Conservation (phyloP, 306 rosid genomes). For the Sechiopsis laciniata region DNA sequence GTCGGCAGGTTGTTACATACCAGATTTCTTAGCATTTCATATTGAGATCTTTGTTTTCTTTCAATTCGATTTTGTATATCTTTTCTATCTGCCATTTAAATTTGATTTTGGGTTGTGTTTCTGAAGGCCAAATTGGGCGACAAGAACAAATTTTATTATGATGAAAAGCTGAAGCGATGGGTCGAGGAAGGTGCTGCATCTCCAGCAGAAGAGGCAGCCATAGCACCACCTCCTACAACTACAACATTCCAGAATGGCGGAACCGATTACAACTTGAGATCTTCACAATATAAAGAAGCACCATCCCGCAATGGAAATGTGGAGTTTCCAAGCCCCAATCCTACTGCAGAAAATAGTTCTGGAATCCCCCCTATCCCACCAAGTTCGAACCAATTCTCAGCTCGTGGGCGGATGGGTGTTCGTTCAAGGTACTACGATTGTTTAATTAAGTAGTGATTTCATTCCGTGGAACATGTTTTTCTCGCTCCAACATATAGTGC, state of each 20-base stretch:
- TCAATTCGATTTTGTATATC: neutral
- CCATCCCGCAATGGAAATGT: slow-evolving; percentile 37
- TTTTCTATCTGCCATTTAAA: neutral
- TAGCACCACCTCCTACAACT: slow-evolving; percentile 73
- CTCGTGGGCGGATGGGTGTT: slow-evolving; percentile 70
- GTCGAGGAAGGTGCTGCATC: slow-evolving; percentile 73
- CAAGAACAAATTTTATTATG: slow-evolving; percentile 77
- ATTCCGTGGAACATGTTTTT: too few species aligned
- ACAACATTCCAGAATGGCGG: slow-evolving; percentile 64
- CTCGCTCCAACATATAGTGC: neutral
- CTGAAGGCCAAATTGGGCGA: slow-evolving; percentile 86
- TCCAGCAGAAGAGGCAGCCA: slow-evolving; percentile 68
- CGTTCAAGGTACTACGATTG: slow-evolving; percentile 55
- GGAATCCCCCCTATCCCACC: slow-evolving; percentile 85
- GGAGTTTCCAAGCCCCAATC: slow-evolving; percentile 32
- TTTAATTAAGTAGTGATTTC: neutral
- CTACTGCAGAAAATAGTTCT: slow-evolving; percentile 40
- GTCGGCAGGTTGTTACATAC: slow-evolving; percentile 49
- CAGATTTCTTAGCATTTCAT: neutral
- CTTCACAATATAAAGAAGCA: slow-evolving; percentile 52
- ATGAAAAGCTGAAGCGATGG: slow-evolving; percentile 87
- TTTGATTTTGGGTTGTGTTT: slow-evolving; percentile 4
- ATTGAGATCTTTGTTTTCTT: neutral
- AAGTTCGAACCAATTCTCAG: slow-evolving; percentile 65
- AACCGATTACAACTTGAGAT: slow-evolving; percentile 62